phyloP scores from a whole-genome alignment of 1,284 basidiomycete species.

The Pascua sp. region DNA sequence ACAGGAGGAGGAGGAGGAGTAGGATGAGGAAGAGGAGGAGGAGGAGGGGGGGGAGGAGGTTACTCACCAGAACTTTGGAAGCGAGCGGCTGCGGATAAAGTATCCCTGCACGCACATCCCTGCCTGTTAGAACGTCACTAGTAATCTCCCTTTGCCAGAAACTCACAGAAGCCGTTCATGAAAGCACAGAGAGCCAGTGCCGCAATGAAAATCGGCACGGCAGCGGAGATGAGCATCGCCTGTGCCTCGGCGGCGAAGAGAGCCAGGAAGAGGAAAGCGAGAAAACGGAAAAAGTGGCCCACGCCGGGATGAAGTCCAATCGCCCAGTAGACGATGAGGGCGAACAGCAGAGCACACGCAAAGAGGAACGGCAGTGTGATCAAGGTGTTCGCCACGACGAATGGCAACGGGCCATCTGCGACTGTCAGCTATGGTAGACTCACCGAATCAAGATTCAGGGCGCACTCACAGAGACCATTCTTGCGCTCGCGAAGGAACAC shows the following conservation, averaged over 20 bases:
- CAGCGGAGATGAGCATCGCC: constrained; percentile 55
- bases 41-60: neutral
- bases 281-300: constrained; percentile 57
- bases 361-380: constrained; percentile 48
- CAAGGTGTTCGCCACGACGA: constrained; percentile 41
- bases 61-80: constrained; percentile 18
- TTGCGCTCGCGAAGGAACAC: constrained; percentile 47
- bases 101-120: constrained; percentile 53
- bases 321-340: constrained; percentile 29
- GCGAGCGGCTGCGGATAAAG: constrained; percentile 14
- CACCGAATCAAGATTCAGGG: no score
- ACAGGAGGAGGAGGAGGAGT: constrained; percentile 1
- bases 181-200: constrained; percentile 59
- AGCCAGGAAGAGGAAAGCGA: constrained; percentile 58
- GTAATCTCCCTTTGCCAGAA: no score
- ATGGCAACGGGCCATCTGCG: constrained; percentile 35
- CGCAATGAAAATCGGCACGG: constrained; percentile 61
- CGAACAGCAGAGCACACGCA: constrained; percentile 33
- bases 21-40: neutral
- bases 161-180: constrained; percentile 58
- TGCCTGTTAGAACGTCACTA: no score
- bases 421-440: no score
- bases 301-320: constrained; percentile 17
- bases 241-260: constrained; percentile 61
- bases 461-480: constrained; percentile 13